Conservation (phyloP, 106 monocot genomes). For the Apostasia ramifera region DNA sequence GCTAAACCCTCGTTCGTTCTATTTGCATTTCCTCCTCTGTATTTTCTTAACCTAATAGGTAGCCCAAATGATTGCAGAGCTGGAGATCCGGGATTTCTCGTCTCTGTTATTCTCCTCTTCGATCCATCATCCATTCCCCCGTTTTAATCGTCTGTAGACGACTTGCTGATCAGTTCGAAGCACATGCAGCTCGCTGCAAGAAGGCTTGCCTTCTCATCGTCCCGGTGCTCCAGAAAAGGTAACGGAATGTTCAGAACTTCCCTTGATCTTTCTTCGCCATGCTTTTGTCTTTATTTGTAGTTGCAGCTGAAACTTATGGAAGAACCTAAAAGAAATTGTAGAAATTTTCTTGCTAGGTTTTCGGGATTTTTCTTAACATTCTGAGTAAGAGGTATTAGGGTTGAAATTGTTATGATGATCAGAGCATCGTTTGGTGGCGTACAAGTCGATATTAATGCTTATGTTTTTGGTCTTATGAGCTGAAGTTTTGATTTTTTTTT, state of each 20-base stretch:
- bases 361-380: no score
- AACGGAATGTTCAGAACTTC: background rate
- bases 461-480: no score
- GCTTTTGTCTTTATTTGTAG: no score
- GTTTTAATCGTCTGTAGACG: background rate
- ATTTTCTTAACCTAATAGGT: background rate
- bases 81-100: background rate
- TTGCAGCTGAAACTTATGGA: no score
- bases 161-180: conserved; percentile 1
- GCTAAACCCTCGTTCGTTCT: background rate
- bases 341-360: no score
- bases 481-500: no score
- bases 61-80: background rate
- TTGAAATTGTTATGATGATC: no score
- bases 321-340: no score
- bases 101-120: background rate
- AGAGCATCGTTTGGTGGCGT: no score
- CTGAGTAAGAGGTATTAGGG: no score
- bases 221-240: background rate
- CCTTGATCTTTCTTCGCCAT: background rate
- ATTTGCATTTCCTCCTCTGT: background rate
- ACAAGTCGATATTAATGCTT: no score
- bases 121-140: background rate
- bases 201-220: background rate
- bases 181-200: conserved; percentile 11